Conservation (phyloP, 225 moss, liverwort and hornwort species). For the Physcomitrellopsis africana region DNA sequence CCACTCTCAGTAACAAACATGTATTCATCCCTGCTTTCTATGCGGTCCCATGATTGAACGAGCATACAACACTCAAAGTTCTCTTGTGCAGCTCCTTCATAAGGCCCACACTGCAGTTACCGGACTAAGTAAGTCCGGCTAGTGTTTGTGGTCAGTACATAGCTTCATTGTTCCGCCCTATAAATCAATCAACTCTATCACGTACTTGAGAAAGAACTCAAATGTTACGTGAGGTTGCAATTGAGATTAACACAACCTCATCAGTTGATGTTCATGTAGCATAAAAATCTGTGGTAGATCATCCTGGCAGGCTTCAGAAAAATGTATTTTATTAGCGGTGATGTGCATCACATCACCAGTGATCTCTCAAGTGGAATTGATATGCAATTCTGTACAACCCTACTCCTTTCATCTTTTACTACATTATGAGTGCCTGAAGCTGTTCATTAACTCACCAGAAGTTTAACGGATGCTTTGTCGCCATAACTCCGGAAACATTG, state of each 20-base stretch:
- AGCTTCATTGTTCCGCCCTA: conserved; percentile 50
- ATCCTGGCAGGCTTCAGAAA: conserved; percentile 32
- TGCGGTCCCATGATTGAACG: conserved; percentile 60
- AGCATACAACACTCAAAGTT: conserved; percentile 21
- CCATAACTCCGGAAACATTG: too few relatives aligned
- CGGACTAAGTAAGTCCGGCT: conserved; percentile 32
- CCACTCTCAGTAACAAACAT: conserved; percentile 26
- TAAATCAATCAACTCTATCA: conserved; percentile 29
- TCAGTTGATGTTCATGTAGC: conserved; percentile 39
- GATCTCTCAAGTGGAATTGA: conserved; percentile 25
- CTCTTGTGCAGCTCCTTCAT: conserved; percentile 31
- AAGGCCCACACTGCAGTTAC: conserved; percentile 40
- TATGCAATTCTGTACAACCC: conserved; percentile 15
- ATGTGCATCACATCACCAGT: conserved; percentile 31
- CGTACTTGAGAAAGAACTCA: conserved; percentile 48
- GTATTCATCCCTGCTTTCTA: conserved; percentile 42
- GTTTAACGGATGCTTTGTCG: too few relatives aligned
- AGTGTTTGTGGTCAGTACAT: conserved; percentile 40
- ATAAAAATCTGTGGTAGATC: conserved; percentile 31
- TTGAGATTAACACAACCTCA: conserved; percentile 26
- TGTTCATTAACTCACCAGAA: too few relatives aligned
- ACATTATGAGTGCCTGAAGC: not conserved
- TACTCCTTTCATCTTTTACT: not conserved
- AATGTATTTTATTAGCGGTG: conserved; percentile 36
- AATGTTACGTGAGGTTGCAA: conserved; percentile 36